Percentiles rank a stretch among this genome's conserved stretches.
Evolutionary conservation across 768 basidiomycete genomes (phyloP).

Genomic region (Leucosporidium yakuticum): DNA sequence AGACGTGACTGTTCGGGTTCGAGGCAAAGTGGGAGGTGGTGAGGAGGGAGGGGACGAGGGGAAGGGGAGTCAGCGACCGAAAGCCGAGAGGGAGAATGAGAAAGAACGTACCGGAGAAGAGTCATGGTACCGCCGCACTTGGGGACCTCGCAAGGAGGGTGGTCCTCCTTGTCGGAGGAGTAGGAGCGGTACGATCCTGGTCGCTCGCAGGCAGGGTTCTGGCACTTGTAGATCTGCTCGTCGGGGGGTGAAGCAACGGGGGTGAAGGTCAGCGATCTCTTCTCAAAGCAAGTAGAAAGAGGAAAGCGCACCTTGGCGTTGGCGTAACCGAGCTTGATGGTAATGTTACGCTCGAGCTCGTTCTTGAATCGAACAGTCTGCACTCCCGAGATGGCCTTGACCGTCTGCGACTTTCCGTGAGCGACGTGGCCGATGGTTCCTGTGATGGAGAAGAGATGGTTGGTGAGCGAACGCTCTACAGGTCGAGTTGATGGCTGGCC

Average conservation of each 20-base stretch:
- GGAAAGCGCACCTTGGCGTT: slow-evolving; percentile 77
- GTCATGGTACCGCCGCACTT: slow-evolving; percentile 87
- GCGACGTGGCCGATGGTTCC: slow-evolving; percentile 99
- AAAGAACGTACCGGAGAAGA: slow-evolving; percentile 58
- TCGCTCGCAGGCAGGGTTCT: slow-evolving; percentile 83
- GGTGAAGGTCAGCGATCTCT: background rate
- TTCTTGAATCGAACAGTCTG: slow-evolving; percentile 99
- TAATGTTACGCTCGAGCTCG: slow-evolving; percentile 97
- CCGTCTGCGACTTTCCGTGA: slow-evolving; percentile 91
- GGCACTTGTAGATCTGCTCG: slow-evolving; percentile 90
- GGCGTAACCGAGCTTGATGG: slow-evolving; percentile 98
- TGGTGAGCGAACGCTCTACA: background rate
- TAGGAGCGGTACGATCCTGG: slow-evolving; percentile 93
- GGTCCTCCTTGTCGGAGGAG: slow-evolving; percentile 86
- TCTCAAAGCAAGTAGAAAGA: background rate
- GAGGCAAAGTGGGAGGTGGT: background rate
- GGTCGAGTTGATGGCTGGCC: background rate
- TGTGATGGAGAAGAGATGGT: slow-evolving; percentile 40
- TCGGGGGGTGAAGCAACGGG: background rate
- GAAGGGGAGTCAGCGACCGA: background rate
- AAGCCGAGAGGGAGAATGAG: background rate
- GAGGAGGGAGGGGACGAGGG: background rate
- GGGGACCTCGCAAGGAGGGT: slow-evolving; percentile 85
- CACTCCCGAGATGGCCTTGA: slow-evolving; percentile 97
- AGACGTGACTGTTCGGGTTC: slow-evolving; percentile 60